Evolutionary conservation across 192 early-diverging fungal genomes (phyloP).

Genomic region (Geosiphon pyriformis): DNA sequence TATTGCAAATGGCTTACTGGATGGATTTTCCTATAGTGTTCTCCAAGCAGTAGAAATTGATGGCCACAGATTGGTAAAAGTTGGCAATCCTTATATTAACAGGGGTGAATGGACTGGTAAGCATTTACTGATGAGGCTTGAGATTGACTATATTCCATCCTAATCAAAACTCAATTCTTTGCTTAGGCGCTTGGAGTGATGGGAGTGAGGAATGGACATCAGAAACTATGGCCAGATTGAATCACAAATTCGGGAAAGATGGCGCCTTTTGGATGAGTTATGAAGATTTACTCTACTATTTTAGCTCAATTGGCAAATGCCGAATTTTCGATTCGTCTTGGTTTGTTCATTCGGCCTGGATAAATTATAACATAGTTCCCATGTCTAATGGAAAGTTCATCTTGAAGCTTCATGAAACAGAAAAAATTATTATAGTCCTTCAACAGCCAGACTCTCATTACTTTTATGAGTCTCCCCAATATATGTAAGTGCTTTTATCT

Average conservation of each 20-base stretch:
- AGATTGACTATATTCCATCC: neutral
- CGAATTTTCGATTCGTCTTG: constrained; percentile 32
- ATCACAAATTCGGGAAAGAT: constrained; percentile 31
- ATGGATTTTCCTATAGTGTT: constrained; percentile 50
- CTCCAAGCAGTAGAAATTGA: constrained; percentile 40
- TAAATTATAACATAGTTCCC: constrained; percentile 34
- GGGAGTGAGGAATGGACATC: constrained; percentile 34
- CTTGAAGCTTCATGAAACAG: constrained; percentile 22
- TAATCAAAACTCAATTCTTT: neutral
- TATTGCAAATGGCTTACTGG: too few relatives aligned
- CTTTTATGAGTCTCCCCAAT: constrained; percentile 28
- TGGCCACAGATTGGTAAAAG: constrained; percentile 26
- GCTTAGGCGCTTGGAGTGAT: constrained; percentile 28
- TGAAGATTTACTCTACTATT: constrained; percentile 29
- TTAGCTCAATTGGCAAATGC: constrained; percentile 31
- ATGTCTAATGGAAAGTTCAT: constrained; percentile 30
- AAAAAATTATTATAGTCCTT: constrained; percentile 26
- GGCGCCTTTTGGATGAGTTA: constrained; percentile 39
- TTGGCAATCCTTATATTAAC: constrained; percentile 50
- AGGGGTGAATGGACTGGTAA: constrained; percentile 50
- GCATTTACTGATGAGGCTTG: too few relatives aligned
- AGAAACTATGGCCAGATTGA: constrained; percentile 28
- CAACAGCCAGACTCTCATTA: constrained; percentile 33
- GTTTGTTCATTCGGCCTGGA: constrained; percentile 35
- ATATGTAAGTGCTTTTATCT: constrained; percentile 27